Percentiles rank a stretch among this genome's conserved stretches.
Evolutionary conservation across 108 stramenopile species (phyloP).

Genomic region (Nannochloropsis oceanica): DNA sequence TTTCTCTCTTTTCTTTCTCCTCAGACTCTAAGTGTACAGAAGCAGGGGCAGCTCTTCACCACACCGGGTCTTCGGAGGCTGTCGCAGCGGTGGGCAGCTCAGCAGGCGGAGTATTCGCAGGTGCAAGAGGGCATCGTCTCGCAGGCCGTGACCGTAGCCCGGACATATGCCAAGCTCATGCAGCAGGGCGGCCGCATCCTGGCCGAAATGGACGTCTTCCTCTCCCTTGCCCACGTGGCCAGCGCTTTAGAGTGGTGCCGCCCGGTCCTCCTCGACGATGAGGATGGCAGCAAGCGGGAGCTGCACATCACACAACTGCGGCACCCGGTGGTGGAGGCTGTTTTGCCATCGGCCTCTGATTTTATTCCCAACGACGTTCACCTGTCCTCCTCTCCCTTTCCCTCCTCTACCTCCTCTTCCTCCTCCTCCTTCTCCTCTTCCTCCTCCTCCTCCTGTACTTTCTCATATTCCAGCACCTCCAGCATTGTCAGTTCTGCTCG

Average conservation of each 20-base stretch:
- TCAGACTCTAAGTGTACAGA: constrained; percentile 1
- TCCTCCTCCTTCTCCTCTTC: no score
- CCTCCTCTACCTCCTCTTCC: no score
- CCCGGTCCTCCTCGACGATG: constrained; percentile 13
- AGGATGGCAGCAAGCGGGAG: neutral
- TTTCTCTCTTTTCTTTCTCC: constrained; percentile 9
- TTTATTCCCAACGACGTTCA: constrained; percentile 34
- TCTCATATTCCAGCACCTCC: neutral
- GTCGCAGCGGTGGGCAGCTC: constrained; percentile 2
- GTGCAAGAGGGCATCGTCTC: constrained; percentile 11
- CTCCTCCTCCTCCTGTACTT: no score
- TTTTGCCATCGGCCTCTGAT: neutral
- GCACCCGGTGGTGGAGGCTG: constrained; percentile 28
- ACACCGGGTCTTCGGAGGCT: constrained; percentile 10
- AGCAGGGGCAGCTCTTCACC: constrained; percentile 15
- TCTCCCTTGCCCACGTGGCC: constrained; percentile 2
- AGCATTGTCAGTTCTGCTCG: neutral
- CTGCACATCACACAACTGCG: constrained; percentile 8
- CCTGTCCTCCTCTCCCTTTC: neutral
- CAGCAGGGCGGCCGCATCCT: neutral
- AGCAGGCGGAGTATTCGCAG: constrained; percentile 22
- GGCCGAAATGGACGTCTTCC: constrained; percentile 4
- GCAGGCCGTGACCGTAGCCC: constrained; percentile 19
- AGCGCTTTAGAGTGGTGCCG: constrained; percentile 2
- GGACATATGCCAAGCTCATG: constrained; percentile 8